Evolutionary conservation across 345 rosid species (phyloP).

Genomic region (Eutrema yunnanense): DNA sequence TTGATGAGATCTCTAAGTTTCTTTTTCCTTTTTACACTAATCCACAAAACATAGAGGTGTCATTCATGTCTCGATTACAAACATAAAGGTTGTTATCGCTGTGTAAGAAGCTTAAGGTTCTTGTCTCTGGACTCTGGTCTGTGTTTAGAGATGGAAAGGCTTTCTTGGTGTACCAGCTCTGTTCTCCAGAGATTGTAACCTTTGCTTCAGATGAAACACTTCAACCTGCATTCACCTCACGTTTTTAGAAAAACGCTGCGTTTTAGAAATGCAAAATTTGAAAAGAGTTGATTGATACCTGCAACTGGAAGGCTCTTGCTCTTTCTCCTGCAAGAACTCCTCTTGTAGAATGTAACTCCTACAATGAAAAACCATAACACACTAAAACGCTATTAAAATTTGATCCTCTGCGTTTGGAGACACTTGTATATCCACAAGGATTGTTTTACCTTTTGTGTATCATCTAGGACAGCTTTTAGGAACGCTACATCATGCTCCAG

Average conservation of each 20-base stretch:
- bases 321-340: slow-evolving; percentile 96
- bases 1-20: neutral
- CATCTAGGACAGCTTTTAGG: slow-evolving; percentile 91
- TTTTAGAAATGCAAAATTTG: neutral
- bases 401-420: neutral
- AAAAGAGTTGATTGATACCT: slow-evolving; percentile 36
- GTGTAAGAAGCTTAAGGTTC: too few relatives aligned
- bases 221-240: slow-evolving; percentile 53
- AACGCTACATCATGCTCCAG: slow-evolving; percentile 98
- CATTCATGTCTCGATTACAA: neutral
- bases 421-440: neutral
- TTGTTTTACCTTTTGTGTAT: slow-evolving; percentile 75
- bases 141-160: slow-evolving; percentile 53
- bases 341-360: slow-evolving; percentile 89
- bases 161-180: slow-evolving; percentile 77
- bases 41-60: slow-evolving; percentile 4
- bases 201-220: slow-evolving; percentile 95
- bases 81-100: too few relatives aligned
- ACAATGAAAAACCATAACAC: neutral
- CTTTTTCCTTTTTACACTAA: neutral
- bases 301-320: slow-evolving; percentile 89
- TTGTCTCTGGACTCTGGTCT: neutral
- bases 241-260: neutral
- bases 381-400: neutral
- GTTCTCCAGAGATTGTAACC: slow-evolving; percentile 84